Base-by-base conservation (phyloP, 1,139 yeast genomes). In the Blastobotrys proliferans region DNA sequence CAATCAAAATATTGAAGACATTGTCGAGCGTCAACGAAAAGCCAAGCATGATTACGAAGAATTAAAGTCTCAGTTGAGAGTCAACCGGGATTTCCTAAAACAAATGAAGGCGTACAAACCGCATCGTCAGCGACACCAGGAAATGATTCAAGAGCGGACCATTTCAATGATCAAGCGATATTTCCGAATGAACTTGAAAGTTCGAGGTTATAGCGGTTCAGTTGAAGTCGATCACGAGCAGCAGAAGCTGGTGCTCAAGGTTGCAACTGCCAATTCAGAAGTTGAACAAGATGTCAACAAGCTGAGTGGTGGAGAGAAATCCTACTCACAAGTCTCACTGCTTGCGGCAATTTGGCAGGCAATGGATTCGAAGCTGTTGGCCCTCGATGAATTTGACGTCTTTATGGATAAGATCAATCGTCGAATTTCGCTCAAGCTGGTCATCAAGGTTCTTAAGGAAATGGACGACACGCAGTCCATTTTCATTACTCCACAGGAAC, bases 401-500 rank as follows among this genome's bases (percentile, higher is more conserved):
- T 94, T 83, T 56, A 92, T 94, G 98, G 99, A 94, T 63, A 87
- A 90, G 38, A 86, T 87, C 21, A 90, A 90, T 58, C 75, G 98
- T 53, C 74, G 82, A 37, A 77, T 84, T 43, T 88, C 96, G 51
- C 79, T 94, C 58, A 73, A 77, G 44, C 68, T 90, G 53, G 79
- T 94, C 58, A 70, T 88, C 44, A 75, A 74, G 19, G 85, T 88
- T 50, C 74, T 90, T 35, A 64, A 76, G 16, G 68, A 71, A 28
- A 74, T 75, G 48, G 69, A 81, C 0, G 74, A 80, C 49, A 79
- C 90, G 1, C 98, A 92, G 63, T 83, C 95, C 3, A 83, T 92
- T 13, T 86, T 94, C 54, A 90, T 92, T 36, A 92, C 98, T 0
- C 99, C 98, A 0, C 95, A 88, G 56, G 95, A 87, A 62, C 84